phyloP scores from a whole-genome alignment of 2,329 filamentous ascomycete species.

The Akanthomyces lecanii region DNA sequence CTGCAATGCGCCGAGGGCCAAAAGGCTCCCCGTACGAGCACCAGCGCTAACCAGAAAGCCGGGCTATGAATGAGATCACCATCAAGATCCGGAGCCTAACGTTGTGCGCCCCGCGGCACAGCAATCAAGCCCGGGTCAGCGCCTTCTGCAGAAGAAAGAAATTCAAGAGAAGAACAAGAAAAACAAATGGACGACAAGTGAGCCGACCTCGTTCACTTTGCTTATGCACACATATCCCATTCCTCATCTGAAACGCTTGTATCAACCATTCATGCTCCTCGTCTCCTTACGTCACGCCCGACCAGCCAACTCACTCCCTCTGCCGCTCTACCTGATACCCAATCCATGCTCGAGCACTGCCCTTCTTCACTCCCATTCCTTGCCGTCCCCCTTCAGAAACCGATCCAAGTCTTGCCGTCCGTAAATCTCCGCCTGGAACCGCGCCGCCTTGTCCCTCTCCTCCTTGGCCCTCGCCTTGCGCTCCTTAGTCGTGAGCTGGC shows the following conservation, averaged over 20 bases:
- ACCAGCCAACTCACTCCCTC: neutral
- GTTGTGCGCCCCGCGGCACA: too few relatives aligned
- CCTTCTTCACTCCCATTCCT: conserved; percentile 19
- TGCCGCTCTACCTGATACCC: neutral
- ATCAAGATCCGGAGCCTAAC: neutral
- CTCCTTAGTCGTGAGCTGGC: conserved; percentile 65
- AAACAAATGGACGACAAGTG: too few relatives aligned
- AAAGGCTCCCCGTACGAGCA: neutral
- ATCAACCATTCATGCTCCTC: neutral
- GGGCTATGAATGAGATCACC: too few relatives aligned
- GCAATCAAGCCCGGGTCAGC: too few relatives aligned
- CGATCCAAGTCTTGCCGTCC: conserved; percentile 69
- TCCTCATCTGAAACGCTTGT: neutral
- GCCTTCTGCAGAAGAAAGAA: too few relatives aligned
- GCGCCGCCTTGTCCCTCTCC: conserved; percentile 59
- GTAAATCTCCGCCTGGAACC: conserved; percentile 67
- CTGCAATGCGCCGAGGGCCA: neutral
- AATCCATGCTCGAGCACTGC: neutral
- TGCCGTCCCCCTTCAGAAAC: conserved; percentile 55
- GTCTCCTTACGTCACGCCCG: neutral
- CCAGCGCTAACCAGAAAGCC: neutral
- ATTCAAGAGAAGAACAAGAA: too few relatives aligned
- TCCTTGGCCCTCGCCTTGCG: conserved; percentile 57
- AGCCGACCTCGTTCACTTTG: too few relatives aligned
- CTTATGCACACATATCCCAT: neutral